These are phyloP conservation scores for Verticillium nonalfalfae DNA, from an alignment of 2,329 filamentous ascomycete species.

Conservation along the genomic window DNA sequence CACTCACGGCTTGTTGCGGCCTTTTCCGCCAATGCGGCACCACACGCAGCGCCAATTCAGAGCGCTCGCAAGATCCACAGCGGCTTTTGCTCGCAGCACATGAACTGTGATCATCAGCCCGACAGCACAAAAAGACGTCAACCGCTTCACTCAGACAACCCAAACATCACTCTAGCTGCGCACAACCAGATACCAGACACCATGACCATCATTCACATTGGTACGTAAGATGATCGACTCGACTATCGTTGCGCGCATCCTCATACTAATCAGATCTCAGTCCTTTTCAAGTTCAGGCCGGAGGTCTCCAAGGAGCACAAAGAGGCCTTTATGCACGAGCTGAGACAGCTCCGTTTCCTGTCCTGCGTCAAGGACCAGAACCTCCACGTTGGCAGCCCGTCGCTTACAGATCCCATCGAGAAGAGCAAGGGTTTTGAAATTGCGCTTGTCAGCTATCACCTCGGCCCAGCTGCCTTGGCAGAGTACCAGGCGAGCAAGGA, in stretches of 20 bases:
- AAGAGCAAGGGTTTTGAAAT: conserved; percentile 47
- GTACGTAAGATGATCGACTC: conserved; percentile 9
- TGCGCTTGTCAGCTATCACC: conserved; percentile 44
- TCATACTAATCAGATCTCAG: conserved; percentile 17
- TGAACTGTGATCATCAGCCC: neutral
- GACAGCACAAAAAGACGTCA: neutral
- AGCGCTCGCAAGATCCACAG: neutral
- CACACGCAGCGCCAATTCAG: neutral
- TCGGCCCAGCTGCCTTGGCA: conserved; percentile 33
- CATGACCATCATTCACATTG: conserved; percentile 29
- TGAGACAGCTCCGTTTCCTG: conserved; percentile 41
- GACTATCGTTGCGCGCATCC: no score
- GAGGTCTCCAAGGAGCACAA: conserved; percentile 34
- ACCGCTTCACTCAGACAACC: neutral
- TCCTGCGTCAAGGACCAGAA: conserved; percentile 40
- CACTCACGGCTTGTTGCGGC: neutral
- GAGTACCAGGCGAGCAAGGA: conserved; percentile 47
- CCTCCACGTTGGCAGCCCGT: conserved; percentile 45
- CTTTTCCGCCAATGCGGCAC: neutral
- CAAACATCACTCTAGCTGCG: neutral
- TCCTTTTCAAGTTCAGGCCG: conserved; percentile 41
- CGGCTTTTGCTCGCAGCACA: neutral
- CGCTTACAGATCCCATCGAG: conserved; percentile 43
- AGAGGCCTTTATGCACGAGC: conserved; percentile 34
- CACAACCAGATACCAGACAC: neutral